Base-by-base conservation (phyloP, 495 filamentous ascomycete species). In the Staphylotrichum longicolle region DNA sequence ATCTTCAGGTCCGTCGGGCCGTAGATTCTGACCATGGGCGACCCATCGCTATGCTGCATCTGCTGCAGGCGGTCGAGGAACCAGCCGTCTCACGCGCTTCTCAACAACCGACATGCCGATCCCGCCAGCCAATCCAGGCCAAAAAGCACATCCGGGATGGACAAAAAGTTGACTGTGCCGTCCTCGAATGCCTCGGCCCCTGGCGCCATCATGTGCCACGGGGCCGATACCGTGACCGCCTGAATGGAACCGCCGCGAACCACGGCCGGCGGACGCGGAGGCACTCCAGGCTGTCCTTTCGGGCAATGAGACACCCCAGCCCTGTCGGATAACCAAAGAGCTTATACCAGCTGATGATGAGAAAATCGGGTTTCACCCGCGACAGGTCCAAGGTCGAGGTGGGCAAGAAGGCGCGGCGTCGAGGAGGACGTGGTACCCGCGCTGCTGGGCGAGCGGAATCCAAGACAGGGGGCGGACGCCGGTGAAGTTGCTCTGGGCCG, bases 291-390 rank as follows among this genome's bases (percentile, higher is more conserved):
- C 79, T 74, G 1, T 70, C 65, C 39, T 77, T 79, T 34, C 78
- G 75, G 2, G 82, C 77, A 39, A 86, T 77, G 5, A 88, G 64
- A 20, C 80, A 83, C 27, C 85, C 85, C 4, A 87, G 74, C 45
- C 86, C 82, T 5, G 73, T 75, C 0, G 85, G 85, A 57, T 83
- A 84, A 3, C 85, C 85, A 63, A 87, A 88, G 7, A 87, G 82
- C 66, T 87, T 88, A 73, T 87, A 87, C 66, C 84, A 85, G 51
- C 79, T 83, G 15, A 85, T 53, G 8, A 75, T 77, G 6, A 75
- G 74, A 63, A 87, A 87, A 45, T 88, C 85, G 12, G 85, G 83
- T 15, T 74, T 69, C 32, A 76, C 53, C 58, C 79, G 69, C 34
- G 75, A 76, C 6, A 88, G 70, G 64, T 86, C 80, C 4, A 87